A percentile compares a stretch with the other conserved stretches of the same genome.
Conservation (phyloP, 2,329 filamentous ascomycete genomes). For the Cytospora paraplurivora region DNA sequence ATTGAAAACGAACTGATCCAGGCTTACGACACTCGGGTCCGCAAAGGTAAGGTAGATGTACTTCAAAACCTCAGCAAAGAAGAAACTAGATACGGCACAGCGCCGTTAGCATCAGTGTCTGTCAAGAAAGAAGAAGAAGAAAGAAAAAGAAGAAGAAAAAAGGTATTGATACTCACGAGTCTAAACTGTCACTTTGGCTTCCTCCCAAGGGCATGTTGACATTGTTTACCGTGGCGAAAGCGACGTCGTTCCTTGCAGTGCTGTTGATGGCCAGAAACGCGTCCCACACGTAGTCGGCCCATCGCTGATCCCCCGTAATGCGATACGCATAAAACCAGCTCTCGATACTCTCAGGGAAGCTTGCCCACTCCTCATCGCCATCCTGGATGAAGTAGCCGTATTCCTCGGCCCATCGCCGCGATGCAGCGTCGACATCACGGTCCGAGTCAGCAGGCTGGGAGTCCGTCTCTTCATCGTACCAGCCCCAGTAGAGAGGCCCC, state of each 20-base stretch:
- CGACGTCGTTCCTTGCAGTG: constrained; percentile 20
- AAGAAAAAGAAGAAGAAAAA: background rate
- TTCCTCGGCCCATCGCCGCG: constrained; percentile 17
- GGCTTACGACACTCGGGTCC: constrained; percentile 17
- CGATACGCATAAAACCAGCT: constrained; percentile 25
- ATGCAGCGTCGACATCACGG: constrained; percentile 13
- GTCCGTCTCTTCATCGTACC: constrained; percentile 19
- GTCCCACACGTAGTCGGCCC: constrained; percentile 21
- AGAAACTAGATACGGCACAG: constrained; percentile 1
- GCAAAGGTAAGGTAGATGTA: constrained; percentile 19
- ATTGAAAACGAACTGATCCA: constrained; percentile 20
- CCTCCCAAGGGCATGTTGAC: constrained; percentile 23
- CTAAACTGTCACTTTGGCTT: constrained; percentile 17
- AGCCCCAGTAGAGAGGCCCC: constrained; percentile 15
- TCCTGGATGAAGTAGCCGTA: constrained; percentile 17
- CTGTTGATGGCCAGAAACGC: constrained; percentile 18
- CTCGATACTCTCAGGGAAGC: constrained; percentile 21
- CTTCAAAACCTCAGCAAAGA: constrained; percentile 20
- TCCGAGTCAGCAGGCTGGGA: constrained; percentile 13
- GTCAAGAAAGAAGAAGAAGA: background rate
- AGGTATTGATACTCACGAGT: constrained; percentile 9
- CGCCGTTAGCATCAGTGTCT: background rate
- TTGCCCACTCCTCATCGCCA: constrained; percentile 16
- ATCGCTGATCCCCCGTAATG: constrained; percentile 18
- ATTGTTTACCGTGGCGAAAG: constrained; percentile 18